A percentile compares a stretch with the other conserved stretches of the same genome.
phyloP scores from a whole-genome alignment of 768 basidiomycete species.

The Mycena haematopus region DNA sequence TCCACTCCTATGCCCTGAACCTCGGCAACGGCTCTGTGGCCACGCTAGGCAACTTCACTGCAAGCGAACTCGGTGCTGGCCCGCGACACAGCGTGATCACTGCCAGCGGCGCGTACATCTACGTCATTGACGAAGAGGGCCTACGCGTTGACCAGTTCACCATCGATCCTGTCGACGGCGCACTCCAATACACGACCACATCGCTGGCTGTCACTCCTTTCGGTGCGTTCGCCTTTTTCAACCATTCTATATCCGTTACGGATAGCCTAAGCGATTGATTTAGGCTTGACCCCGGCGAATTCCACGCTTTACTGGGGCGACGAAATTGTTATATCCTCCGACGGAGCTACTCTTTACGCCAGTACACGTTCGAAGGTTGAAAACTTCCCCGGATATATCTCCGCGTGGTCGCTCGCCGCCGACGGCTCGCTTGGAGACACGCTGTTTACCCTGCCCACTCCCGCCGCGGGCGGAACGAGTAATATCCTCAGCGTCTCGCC shows the following conservation, averaged over 20 bases:
- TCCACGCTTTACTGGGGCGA: constrained; percentile 33
- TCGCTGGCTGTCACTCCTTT: constrained; percentile 32
- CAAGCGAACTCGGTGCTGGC: constrained; percentile 28
- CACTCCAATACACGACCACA: constrained; percentile 23
- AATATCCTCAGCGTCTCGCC: constrained; percentile 29
- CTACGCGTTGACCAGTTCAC: constrained; percentile 33
- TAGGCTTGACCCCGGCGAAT: constrained; percentile 28
- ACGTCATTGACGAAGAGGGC: constrained; percentile 33
- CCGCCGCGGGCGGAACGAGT: constrained; percentile 24
- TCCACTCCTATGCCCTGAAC: constrained; percentile 27
- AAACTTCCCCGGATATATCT: constrained; percentile 21
- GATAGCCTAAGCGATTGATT: too few relatives aligned
- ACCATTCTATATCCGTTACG: neutral
- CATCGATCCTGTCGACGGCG: constrained; percentile 19
- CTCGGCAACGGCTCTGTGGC: constrained; percentile 22
- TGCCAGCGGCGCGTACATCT: constrained; percentile 23
- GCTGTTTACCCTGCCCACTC: constrained; percentile 25
- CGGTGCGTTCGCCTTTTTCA: constrained; percentile 6
- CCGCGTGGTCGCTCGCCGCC: constrained; percentile 22
- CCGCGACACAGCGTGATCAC: constrained; percentile 30
- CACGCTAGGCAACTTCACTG: constrained; percentile 6
- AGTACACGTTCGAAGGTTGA: constrained; percentile 21
- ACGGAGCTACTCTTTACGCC: constrained; percentile 23
- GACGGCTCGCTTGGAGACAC: constrained; percentile 18
- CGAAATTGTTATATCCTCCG: constrained; percentile 30